A percentile compares a stretch with the other conserved stretches of the same genome.
These are phyloP conservation scores for Fistulinella prunicolor DNA, from an alignment of 768 basidiomycete genomes.

Conservation along the genomic window DNA sequence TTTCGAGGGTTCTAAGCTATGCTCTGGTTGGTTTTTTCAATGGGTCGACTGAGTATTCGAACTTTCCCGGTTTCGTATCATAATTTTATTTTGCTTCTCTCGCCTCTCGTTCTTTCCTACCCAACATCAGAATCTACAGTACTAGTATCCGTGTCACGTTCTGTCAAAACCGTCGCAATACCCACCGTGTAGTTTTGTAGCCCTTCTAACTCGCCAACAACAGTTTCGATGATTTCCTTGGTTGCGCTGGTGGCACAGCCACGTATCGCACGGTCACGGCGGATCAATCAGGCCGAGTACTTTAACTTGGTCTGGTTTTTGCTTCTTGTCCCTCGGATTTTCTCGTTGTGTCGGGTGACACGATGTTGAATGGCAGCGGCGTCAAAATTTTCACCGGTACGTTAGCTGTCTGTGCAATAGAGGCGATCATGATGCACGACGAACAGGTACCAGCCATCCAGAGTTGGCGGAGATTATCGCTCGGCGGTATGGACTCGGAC, in stretches of 20 bases:
- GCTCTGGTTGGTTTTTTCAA: constrained; percentile 19
- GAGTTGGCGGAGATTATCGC: constrained; percentile 93
- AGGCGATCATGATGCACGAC: constrained; percentile 1
- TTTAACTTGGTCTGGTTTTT: constrained; percentile 9
- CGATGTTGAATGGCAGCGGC: constrained; percentile 54
- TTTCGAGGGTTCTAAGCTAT: constrained; percentile 20
- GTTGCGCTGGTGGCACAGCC: constrained; percentile 12
- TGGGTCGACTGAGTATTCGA: constrained; percentile 24
- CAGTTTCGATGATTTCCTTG: not conserved
- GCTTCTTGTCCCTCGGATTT: constrained; percentile 1
- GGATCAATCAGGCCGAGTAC: not conserved
- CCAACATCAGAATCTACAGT: constrained; percentile 25
- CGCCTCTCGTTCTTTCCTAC: constrained; percentile 13
- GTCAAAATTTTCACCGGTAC: constrained; percentile 60
- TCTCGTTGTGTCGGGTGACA: constrained; percentile 17
- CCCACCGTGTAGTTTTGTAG: constrained; percentile 37
- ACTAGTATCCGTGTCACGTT: constrained; percentile 32
- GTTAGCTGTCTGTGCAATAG: constrained; percentile 16
- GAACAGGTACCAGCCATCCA: constrained; percentile 88
- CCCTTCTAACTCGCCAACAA: constrained; percentile 12
- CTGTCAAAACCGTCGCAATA: constrained; percentile 31
- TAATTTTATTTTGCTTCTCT: constrained; percentile 29
- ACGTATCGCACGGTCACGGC: constrained; percentile 16
- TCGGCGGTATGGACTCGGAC: constrained; percentile 57
- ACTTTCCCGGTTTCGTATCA: constrained; percentile 24